Evolutionary conservation across 352 stramenopile genomes (phyloP).

Genomic region (Phytophthora pistaciae): DNA sequence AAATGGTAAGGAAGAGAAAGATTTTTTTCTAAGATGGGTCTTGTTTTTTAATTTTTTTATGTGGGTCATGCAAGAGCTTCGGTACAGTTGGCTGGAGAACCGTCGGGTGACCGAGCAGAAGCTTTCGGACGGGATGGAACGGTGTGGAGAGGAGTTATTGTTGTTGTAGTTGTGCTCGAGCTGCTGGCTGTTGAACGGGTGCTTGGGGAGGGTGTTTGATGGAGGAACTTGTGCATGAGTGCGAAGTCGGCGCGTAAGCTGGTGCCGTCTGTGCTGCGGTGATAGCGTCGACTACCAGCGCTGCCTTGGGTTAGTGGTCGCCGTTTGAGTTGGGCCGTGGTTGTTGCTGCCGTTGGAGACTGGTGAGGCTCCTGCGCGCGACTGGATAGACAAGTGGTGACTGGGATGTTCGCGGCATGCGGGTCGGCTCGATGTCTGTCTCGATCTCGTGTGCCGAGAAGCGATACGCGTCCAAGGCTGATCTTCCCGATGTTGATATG

Average conservation of each 20-base stretch:
- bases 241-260: constrained; percentile 54
- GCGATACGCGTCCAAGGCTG: constrained; percentile 55
- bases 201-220: constrained; percentile 43
- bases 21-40: not conserved
- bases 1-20: not conserved
- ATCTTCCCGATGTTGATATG: constrained; percentile 80
- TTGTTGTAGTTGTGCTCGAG: constrained; percentile 5
- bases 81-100: constrained; percentile 29
- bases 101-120: constrained; percentile 21
- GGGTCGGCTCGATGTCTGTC: constrained; percentile 15
- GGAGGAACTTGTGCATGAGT: constrained; percentile 79
- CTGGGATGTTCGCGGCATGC: constrained; percentile 6
- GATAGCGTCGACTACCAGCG: constrained; percentile 39
- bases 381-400: constrained; percentile 29
- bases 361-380: constrained; percentile 25
- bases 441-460: constrained; percentile 62
- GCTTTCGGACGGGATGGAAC: constrained; percentile 36
- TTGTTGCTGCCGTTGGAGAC: constrained; percentile 32
- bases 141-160: not conserved
- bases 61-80: constrained; percentile 32
- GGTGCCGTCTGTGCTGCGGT: constrained; percentile 38
- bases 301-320: constrained; percentile 60
- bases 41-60: not conserved
- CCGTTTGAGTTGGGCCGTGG: constrained; percentile 41
- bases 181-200: constrained; percentile 1